These are phyloP conservation scores for Fusarium mexicanum DNA, from an alignment of 2,329 filamentous ascomycete genomes.

Conservation along the genomic window DNA sequence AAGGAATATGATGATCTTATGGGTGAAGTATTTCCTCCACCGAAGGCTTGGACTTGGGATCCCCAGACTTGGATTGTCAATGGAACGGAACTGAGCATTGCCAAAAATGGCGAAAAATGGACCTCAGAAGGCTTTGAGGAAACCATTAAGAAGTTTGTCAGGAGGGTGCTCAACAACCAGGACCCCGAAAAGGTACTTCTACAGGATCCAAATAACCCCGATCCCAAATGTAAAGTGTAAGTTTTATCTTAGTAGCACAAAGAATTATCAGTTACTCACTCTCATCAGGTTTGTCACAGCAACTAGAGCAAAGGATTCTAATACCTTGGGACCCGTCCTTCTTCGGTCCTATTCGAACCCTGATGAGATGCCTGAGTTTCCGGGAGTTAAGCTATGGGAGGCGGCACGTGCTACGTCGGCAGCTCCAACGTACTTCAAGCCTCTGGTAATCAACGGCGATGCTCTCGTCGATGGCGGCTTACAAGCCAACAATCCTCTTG, in stretches of 20 bases:
- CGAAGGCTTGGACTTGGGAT: too few relatives aligned
- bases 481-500: background rate
- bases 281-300: background rate
- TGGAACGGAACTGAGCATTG: too few relatives aligned
- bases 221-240: background rate
- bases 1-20: background rate
- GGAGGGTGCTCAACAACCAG: background rate
- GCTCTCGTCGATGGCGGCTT: accelerated
- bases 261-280: background rate
- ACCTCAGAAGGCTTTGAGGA: too few relatives aligned
- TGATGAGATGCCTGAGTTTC: background rate
- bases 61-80: too few relatives aligned
- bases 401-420: background rate
- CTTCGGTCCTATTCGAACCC: background rate
- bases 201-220: background rate
- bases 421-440: background rate
- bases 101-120: background rate
- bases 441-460: background rate
- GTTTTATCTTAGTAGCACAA: background rate
- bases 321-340: background rate
- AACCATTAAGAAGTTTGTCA: background rate
- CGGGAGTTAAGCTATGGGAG: background rate
- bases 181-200: background rate
- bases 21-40: background rate
- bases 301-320: accelerated